These are phyloP conservation scores for Phytophthora pisi DNA, from an alignment of 352 stramenopile genomes.

Conservation along the genomic window DNA sequence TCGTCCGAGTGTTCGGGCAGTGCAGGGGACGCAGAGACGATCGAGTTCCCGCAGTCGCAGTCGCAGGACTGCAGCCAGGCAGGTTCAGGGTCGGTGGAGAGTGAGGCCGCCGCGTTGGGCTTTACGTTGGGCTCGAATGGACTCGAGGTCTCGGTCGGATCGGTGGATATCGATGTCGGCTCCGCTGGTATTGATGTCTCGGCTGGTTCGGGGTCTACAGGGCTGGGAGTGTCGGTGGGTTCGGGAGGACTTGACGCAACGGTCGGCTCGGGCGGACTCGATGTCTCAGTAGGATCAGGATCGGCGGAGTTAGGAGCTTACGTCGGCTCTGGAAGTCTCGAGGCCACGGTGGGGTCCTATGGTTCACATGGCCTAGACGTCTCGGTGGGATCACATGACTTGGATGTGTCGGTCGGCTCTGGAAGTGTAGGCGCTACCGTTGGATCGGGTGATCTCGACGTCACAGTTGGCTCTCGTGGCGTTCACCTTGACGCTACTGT, in stretches of 20 bases:
- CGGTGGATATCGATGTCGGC: conserved; percentile 6
- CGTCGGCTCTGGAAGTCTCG: background rate
- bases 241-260: conserved; percentile 16
- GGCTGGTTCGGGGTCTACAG: conserved; percentile 21
- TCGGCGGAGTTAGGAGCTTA: background rate
- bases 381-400: background rate
- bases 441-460: conserved; percentile 13
- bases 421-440: conserved; percentile 8
- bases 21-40: conserved; percentile 15
- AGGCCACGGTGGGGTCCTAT: conserved; percentile 11
- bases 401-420: conserved; percentile 19
- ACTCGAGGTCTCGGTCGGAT: conserved; percentile 11
- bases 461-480: conserved; percentile 14
- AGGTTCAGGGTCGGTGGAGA: conserved; percentile 16
- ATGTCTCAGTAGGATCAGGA: conserved; percentile 6
- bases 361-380: conserved; percentile 8
- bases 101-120: conserved; percentile 13
- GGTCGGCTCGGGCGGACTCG: conserved; percentile 6
- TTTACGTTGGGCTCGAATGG: conserved; percentile 21
- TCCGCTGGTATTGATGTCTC: conserved; percentile 17
- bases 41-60: conserved; percentile 22
- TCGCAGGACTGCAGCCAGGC: conserved; percentile 24
- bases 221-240: conserved; percentile 17
- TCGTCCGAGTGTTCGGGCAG: conserved; percentile 21
- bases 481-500: conserved; percentile 8